These are phyloP conservation scores for Pyrus betulifolia DNA, from an alignment of 306 rosid genomes.

Conservation along the genomic window DNA sequence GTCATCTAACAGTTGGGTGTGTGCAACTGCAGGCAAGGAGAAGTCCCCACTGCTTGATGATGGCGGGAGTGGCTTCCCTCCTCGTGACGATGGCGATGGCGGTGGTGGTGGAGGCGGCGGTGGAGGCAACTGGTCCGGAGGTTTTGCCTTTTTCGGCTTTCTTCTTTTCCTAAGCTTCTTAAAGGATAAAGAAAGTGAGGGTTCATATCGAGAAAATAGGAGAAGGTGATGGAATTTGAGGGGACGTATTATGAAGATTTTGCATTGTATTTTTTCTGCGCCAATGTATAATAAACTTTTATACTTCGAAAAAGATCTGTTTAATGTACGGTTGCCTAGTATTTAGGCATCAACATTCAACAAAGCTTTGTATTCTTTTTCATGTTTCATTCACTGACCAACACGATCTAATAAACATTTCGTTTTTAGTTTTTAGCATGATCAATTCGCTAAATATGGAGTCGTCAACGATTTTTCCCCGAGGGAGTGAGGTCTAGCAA, in stretches of 20 bases:
- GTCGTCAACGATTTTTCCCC: no score
- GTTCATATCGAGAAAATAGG: conserved; percentile 44
- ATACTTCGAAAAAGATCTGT: not conserved
- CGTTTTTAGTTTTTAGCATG: no score
- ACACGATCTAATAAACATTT: no score
- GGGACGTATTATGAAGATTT: not conserved
- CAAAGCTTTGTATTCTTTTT: not conserved
- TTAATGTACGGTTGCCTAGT: not conserved
- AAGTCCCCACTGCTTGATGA: conserved; percentile 83
- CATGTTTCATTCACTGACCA: no score
- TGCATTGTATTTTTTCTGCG: not conserved
- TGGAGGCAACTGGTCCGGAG: conserved; percentile 94
- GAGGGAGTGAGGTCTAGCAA: no score
- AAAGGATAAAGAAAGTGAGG: conserved; percentile 84
- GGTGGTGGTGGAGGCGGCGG: conserved; percentile 98
- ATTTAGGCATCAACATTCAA: not conserved
- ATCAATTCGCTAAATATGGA: no score
- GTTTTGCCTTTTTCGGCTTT: conserved; percentile 94
- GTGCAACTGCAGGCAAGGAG: conserved; percentile 72
- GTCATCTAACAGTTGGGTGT: not conserved
- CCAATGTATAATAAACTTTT: not conserved
- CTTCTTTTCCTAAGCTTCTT: conserved; percentile 85
- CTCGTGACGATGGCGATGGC: conserved; percentile 79
- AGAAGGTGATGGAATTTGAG: conserved; percentile 38
- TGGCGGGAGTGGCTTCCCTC: conserved; percentile 78